Percentiles rank a stretch among this genome's conserved stretches.
phyloP scores from a whole-genome alignment of 805 yeast species.

The Candida hispaniensis region DNA sequence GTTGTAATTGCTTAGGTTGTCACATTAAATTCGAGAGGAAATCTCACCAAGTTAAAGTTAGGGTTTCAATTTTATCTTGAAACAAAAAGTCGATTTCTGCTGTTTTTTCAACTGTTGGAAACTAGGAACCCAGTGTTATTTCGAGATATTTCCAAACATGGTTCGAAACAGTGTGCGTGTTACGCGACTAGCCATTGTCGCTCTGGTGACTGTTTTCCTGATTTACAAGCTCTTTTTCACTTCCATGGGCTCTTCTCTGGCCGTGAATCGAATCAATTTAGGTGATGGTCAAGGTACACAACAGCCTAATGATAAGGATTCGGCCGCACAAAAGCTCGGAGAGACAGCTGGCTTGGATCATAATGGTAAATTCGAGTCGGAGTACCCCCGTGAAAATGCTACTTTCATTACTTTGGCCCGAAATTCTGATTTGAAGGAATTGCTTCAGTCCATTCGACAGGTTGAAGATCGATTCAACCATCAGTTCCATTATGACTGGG shows the following conservation, averaged over 20 bases:
- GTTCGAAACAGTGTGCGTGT: slow-evolving; percentile 30
- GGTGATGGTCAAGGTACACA: slow-evolving; percentile 11
- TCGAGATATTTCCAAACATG: slow-evolving; percentile 20
- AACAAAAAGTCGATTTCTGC: no score
- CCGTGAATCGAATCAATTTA: slow-evolving; percentile 1
- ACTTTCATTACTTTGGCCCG: slow-evolving; percentile 52
- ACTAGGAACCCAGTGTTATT: no score
- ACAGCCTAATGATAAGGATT: slow-evolving; percentile 7
- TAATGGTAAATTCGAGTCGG: slow-evolving; percentile 15
- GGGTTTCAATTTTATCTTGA: no score
- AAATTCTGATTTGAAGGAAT: slow-evolving; percentile 49
- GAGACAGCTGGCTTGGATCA: slow-evolving; percentile 3
- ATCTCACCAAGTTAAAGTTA: no score
- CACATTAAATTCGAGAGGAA: no score
- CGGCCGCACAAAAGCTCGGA: slow-evolving; percentile 16
- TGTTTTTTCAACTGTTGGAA: no score
- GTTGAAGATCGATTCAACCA: slow-evolving; percentile 75
- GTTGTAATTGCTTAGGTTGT: no score
- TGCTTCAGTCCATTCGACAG: slow-evolving; percentile 51
- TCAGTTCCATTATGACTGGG: slow-evolving; percentile 80
- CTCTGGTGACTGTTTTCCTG: slow-evolving; percentile 27
- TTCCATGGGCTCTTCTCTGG: slow-evolving; percentile 6
- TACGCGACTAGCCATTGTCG: slow-evolving; percentile 29
- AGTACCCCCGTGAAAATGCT: slow-evolving; percentile 31
- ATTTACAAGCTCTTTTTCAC: slow-evolving; percentile 24